Conservation (phyloP, 192 early-diverging fungal genomes). For the Coemansia sp. region DNA sequence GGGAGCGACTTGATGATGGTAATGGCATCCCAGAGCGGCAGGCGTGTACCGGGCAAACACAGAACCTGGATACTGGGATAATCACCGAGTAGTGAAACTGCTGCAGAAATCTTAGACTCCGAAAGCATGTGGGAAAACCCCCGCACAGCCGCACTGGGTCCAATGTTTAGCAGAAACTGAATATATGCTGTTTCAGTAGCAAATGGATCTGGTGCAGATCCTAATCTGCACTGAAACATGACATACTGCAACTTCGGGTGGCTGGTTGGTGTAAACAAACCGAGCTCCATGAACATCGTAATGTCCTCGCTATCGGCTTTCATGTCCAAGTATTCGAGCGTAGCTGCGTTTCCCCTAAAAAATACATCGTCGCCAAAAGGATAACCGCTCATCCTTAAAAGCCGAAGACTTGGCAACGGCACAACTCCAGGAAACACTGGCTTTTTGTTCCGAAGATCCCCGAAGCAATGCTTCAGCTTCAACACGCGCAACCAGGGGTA, state of each 20-base stretch:
- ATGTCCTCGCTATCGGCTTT: not conserved
- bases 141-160: not conserved
- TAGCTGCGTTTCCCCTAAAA: not conserved
- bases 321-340: not conserved
- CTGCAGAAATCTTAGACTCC: not conserved
- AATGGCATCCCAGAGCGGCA: not conserved
- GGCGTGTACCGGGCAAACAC: not conserved
- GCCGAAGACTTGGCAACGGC: constrained; percentile 3
- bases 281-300: not conserved
- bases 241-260: not conserved
- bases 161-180: not conserved
- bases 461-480: too few species aligned
- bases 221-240: not conserved
- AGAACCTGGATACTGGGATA: not conserved
- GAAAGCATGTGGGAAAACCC: too few species aligned
- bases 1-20: not conserved
- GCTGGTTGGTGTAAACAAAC: not conserved
- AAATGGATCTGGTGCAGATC: not conserved
- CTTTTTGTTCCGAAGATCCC: too few species aligned
- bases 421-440: not conserved
- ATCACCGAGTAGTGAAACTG: not conserved
- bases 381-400: not conserved
- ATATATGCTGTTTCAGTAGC: not conserved
- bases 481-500: too few species aligned
- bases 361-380: constrained; percentile 11